Evolutionary conservation across 148 eudicot species (phyloP).

Genomic region (Camellia lanceoleosa): DNA sequence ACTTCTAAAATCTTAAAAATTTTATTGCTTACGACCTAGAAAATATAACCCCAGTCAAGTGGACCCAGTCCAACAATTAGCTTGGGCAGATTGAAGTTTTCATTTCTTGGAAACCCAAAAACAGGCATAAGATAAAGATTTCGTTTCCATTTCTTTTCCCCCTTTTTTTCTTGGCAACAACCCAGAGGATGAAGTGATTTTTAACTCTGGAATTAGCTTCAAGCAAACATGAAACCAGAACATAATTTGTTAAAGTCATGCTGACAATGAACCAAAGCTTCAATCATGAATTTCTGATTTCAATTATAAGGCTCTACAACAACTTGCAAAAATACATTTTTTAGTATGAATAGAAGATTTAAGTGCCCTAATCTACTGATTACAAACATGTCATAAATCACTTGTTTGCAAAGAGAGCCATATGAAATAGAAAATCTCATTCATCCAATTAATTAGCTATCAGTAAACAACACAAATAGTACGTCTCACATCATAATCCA

Average conservation of each 20-base stretch:
- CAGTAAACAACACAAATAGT: not conserved
- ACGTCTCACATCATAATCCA: not conserved
- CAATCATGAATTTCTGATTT: not conserved
- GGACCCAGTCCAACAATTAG: not conserved
- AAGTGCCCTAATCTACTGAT: not conserved
- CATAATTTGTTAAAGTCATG: not conserved
- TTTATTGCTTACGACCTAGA: slow-evolving; percentile 4
- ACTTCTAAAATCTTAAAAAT: not conserved
- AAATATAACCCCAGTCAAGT: not conserved
- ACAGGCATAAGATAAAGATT: not conserved
- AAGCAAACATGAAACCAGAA: not conserved
- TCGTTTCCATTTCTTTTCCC: not conserved
- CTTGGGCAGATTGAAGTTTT: not conserved
- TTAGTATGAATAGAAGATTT: too few relatives aligned
- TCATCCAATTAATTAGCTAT: too few relatives aligned
- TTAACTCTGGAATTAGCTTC: not conserved
- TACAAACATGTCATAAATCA: not conserved
- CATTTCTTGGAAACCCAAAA: not conserved
- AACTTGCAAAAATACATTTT: not conserved
- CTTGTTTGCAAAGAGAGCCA: not conserved
- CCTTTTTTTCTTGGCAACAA: not conserved
- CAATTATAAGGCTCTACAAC: not conserved
- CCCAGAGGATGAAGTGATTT: not conserved
- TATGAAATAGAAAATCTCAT: not conserved
- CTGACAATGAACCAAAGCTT: not conserved